Evolutionary conservation across 768 basidiomycete genomes (phyloP).

Genomic region (Serendipita vermifera): DNA sequence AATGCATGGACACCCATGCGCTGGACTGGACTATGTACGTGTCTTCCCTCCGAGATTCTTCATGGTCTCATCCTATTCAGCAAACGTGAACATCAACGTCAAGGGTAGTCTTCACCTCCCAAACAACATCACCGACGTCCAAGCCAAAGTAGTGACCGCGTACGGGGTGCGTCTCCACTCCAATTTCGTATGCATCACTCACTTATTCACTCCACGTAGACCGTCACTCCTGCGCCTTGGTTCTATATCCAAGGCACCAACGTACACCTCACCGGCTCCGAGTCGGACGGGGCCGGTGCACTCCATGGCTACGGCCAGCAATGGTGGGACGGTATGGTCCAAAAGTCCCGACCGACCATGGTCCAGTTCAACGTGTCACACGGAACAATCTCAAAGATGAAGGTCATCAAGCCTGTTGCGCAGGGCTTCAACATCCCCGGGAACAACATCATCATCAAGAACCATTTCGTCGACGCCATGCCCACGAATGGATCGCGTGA

Average conservation of each 20-base stretch:
- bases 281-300: constrained; percentile 29
- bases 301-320: constrained; percentile 37
- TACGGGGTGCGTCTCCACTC: constrained; percentile 5
- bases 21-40: constrained; percentile 17
- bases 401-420: constrained; percentile 36
- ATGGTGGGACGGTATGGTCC: constrained; percentile 37
- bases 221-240: constrained; percentile 30
- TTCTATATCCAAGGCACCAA: constrained; percentile 33
- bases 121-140: constrained; percentile 31
- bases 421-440: constrained; percentile 19
- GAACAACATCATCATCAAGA: constrained; percentile 27
- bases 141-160: constrained; percentile 28
- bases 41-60: background rate
- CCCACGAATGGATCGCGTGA: constrained; percentile 30
- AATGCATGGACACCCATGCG: constrained; percentile 1
- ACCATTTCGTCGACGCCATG: constrained; percentile 31
- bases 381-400: constrained; percentile 29
- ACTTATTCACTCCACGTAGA: background rate
- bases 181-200: background rate
- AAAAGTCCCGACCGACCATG: constrained; percentile 29
- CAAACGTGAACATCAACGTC: constrained; percentile 31
- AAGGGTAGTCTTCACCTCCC: constrained; percentile 35
- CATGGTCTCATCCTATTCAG: background rate
- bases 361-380: constrained; percentile 36
- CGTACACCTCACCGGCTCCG: constrained; percentile 30